These are phyloP conservation scores for Coprinopsis sp. DNA, from an alignment of 768 basidiomycete genomes.

Conservation along the genomic window DNA sequence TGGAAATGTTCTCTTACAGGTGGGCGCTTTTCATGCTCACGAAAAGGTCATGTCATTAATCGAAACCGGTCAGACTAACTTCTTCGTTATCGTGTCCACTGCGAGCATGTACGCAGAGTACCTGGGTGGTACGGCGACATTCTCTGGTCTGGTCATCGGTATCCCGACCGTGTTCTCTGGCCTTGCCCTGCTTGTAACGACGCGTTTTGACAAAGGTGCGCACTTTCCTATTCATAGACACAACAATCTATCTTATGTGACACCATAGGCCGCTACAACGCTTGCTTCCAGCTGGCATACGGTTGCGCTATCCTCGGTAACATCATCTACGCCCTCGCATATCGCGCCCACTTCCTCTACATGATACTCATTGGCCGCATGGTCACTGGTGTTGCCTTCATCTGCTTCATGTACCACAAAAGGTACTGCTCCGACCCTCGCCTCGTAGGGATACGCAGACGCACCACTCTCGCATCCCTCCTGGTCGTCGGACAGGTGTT, in stretches of 20 bases:
- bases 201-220: conserved; percentile 50
- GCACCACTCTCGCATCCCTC: conserved; percentile 60
- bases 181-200: conserved; percentile 50
- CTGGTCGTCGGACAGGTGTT: conserved; percentile 58
- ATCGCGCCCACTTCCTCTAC: conserved; percentile 55
- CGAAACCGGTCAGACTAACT: conserved; percentile 43
- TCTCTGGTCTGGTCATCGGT: conserved; percentile 64
- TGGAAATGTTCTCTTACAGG: conserved; percentile 28
- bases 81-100: conserved; percentile 68
- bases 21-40: conserved; percentile 1
- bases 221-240: not conserved
- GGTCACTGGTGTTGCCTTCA: conserved; percentile 55
- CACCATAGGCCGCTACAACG: conserved; percentile 45
- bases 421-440: conserved; percentile 67
- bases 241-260: not conserved
- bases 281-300: conserved; percentile 53
- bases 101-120: conserved; percentile 57
- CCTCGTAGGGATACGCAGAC: conserved; percentile 59
- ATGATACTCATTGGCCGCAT: conserved; percentile 70
- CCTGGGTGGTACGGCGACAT: conserved; percentile 64
- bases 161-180: conserved; percentile 64
- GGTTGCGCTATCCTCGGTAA: conserved; percentile 49
- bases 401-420: conserved; percentile 64
- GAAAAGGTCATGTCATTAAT: not conserved
- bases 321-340: conserved; percentile 58